These are phyloP conservation scores for Fusarium paranaense DNA, from an alignment of 2,329 filamentous ascomycete genomes.

Conservation along the genomic window DNA sequence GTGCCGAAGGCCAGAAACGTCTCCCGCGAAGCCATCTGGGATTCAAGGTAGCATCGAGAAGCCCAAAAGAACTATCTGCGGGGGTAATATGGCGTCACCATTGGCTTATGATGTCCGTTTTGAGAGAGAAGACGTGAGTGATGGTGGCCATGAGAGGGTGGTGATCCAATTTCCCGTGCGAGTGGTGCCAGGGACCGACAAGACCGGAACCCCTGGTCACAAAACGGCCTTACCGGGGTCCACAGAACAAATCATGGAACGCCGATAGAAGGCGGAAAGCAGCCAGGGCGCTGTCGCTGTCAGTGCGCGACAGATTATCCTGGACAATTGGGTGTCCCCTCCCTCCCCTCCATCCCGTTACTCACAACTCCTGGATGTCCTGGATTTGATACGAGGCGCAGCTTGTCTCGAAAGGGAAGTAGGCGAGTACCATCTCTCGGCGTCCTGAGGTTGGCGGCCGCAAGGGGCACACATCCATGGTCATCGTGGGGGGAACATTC, in stretches of 20 bases:
- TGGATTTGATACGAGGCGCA: slow-evolving; percentile 33
- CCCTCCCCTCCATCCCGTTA: background rate
- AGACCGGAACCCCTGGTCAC: slow-evolving; percentile 29
- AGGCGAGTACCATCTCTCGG: slow-evolving; percentile 22
- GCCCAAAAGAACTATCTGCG: slow-evolving; percentile 33
- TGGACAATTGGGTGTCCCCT: background rate
- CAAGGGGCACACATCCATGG: slow-evolving; percentile 31
- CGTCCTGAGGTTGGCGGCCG: slow-evolving; percentile 44
- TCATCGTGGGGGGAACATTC: slow-evolving; percentile 3
- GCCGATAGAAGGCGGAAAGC: slow-evolving; percentile 21
- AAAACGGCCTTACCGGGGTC: slow-evolving; percentile 41
- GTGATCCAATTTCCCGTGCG: slow-evolving; percentile 43
- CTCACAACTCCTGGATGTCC: slow-evolving; percentile 20
- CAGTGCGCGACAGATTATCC: slow-evolving; percentile 36
- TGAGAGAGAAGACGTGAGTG: slow-evolving; percentile 35
- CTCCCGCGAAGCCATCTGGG: slow-evolving; percentile 21
- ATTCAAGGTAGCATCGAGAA: slow-evolving; percentile 24
- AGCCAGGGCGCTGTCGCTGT: slow-evolving; percentile 9
- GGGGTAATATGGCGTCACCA: slow-evolving; percentile 30
- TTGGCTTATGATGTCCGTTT: slow-evolving; percentile 44
- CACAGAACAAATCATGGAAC: slow-evolving; percentile 43
- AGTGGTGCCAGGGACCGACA: slow-evolving; percentile 34
- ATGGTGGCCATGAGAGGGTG: slow-evolving; percentile 25
- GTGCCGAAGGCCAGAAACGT: slow-evolving; percentile 25
- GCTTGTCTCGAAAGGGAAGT: slow-evolving; percentile 37